These are phyloP conservation scores for Cladosporium sp. DNA, from an alignment of 2,329 filamentous ascomycete species.

Conservation along the genomic window DNA sequence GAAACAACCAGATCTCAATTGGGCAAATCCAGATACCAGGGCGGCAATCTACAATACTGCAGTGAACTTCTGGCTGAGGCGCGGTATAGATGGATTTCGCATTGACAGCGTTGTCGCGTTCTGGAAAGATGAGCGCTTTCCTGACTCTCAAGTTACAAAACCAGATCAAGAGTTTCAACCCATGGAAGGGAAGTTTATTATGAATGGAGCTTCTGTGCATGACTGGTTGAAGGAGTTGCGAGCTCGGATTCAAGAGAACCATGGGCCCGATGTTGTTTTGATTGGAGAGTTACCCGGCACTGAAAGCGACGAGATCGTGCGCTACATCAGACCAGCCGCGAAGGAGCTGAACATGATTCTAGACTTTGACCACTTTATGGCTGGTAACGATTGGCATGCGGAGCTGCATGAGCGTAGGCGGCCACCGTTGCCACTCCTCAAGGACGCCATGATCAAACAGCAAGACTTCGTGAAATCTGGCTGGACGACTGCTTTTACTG, in stretches of 20 bases:
- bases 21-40: conserved; percentile 66
- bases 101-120: conserved; percentile 26
- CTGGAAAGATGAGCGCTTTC: conserved; percentile 21
- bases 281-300: not conserved
- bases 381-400: not conserved
- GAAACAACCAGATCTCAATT: conserved; percentile 79
- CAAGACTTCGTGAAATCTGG: conserved; percentile 28
- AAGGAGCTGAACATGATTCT: not conserved
- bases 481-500: conserved; percentile 5
- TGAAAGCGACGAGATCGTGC: not conserved
- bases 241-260: conserved; percentile 17
- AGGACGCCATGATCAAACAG: conserved; percentile 24
- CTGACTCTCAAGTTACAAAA: conserved; percentile 21
- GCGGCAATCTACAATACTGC: conserved; percentile 62
- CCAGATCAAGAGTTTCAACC: conserved; percentile 1
- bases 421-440: conserved; percentile 16
- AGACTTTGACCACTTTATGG: conserved; percentile 31
- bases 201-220: conserved; percentile 40
- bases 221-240: conserved; percentile 46
- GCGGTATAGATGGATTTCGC: conserved; percentile 54
- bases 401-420: not conserved
- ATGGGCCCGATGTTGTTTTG: conserved; percentile 32
- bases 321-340: not conserved
- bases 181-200: conserved; percentile 18
- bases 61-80: conserved; percentile 65